Conservation (phyloP, 495 filamentous ascomycete genomes). For the Recurvomyces mirabilis region DNA sequence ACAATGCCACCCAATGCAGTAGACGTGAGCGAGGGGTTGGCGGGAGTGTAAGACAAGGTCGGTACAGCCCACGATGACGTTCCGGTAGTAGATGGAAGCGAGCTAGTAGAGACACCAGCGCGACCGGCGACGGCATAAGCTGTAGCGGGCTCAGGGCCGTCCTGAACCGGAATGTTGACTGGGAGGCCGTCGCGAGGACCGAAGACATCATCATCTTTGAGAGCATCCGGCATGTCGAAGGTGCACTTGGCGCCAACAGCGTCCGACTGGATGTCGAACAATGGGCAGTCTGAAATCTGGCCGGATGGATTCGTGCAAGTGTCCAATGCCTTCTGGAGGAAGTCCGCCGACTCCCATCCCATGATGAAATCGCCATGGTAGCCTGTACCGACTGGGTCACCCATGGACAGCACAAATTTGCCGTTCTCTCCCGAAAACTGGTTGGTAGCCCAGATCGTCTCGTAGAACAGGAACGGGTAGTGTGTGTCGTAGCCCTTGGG, state of each 20-base stretch:
- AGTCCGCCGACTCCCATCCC: slow-evolving; percentile 54
- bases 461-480: slow-evolving; percentile 66
- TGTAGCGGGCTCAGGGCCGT: slow-evolving; percentile 11
- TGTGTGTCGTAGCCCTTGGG: slow-evolving; percentile 60
- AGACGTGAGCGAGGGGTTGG: slow-evolving; percentile 5
- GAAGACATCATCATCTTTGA: slow-evolving; percentile 31
- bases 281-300: slow-evolving; percentile 41
- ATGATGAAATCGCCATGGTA: slow-evolving; percentile 82
- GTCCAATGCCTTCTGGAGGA: slow-evolving; percentile 49
- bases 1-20: slow-evolving; percentile 9
- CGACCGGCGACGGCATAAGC: slow-evolving; percentile 11
- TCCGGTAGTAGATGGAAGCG: not conserved
- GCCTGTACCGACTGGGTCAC: slow-evolving; percentile 69
- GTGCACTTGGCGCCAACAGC: slow-evolving; percentile 31
- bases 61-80: not conserved
- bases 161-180: slow-evolving; percentile 38
- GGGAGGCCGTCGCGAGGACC: slow-evolving; percentile 38
- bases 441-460: slow-evolving; percentile 76
- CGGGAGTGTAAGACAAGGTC: slow-evolving; percentile 11
- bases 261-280: slow-evolving; percentile 48
- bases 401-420: slow-evolving; percentile 69
- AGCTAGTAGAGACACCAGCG: not conserved
- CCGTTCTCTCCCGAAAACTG: slow-evolving; percentile 56
- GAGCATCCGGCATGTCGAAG: slow-evolving; percentile 36
- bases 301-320: slow-evolving; percentile 40